Conservation (phyloP, 768 basidiomycete genomes). For the Termitomyces sp. region DNA sequence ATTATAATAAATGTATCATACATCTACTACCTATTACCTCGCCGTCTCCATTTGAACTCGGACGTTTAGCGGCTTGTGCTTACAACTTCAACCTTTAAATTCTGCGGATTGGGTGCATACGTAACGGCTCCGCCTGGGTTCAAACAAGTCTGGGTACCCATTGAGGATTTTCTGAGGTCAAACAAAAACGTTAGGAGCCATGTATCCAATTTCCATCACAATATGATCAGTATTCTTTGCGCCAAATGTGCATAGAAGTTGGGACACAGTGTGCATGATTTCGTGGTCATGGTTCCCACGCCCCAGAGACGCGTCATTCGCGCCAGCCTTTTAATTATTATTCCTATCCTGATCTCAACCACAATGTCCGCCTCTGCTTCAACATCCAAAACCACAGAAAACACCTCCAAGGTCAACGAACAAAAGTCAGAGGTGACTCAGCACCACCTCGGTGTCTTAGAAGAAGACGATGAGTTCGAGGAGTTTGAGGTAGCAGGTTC, state of each 20-base stretch:
- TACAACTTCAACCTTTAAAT: too few relatives aligned
- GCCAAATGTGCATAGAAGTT: too few relatives aligned
- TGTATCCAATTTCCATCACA: too few relatives aligned
- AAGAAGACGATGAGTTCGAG: conserved; percentile 98
- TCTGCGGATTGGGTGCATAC: too few relatives aligned
- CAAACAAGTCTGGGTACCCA: neutral
- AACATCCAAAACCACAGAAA: conserved; percentile 44
- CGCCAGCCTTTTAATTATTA: neutral
- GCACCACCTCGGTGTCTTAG: conserved; percentile 81
- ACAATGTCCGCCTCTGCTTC: conserved; percentile 44
- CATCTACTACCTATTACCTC: neutral
- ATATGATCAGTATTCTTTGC: too few relatives aligned
- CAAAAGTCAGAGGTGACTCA: conserved; percentile 49
- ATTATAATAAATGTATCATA: conserved; percentile 13
- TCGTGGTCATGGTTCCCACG: conserved; percentile 14
- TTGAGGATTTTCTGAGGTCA: neutral
- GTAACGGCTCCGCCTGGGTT: neutral
- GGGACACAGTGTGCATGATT: neutral
- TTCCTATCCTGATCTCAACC: conserved; percentile 2
- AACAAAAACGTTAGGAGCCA: too few relatives aligned
- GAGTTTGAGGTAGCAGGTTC: conserved; percentile 85
- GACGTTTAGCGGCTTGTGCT: neutral
- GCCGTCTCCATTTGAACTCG: neutral
- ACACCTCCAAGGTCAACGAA: conserved; percentile 35
- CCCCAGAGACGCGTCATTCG: conserved; percentile 20